These are phyloP conservation scores for Sarocladium brachiariae DNA, from an alignment of 2,329 filamentous ascomycete genomes.

Conservation along the genomic window DNA sequence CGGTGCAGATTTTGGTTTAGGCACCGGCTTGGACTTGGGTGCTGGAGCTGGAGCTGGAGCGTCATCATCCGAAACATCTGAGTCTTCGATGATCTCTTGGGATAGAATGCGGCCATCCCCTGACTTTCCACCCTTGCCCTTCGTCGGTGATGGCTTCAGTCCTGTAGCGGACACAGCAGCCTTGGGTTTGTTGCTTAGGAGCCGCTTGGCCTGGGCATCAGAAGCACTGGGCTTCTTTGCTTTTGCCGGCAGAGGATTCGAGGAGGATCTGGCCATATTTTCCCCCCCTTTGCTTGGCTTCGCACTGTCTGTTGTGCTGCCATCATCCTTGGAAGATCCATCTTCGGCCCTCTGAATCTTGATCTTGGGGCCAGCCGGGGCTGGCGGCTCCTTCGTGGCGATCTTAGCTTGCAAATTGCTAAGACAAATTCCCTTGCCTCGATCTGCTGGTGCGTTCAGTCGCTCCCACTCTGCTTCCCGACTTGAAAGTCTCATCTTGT, in stretches of 20 bases:
- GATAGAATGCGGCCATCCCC: conserved; percentile 43
- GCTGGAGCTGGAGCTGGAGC: conserved; percentile 28
- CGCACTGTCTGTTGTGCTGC: conserved; percentile 21
- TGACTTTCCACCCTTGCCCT: conserved; percentile 31
- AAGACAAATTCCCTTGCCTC: conserved; percentile 51
- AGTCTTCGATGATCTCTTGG: conserved; percentile 50
- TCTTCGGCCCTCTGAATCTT: conserved; percentile 46
- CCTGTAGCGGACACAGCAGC: conserved; percentile 17
- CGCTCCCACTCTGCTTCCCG: conserved; percentile 55
- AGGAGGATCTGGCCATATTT: conserved; percentile 41
- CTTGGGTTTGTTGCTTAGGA: conserved; percentile 34
- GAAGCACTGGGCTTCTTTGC: conserved; percentile 50
- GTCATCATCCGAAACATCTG: conserved; percentile 47
- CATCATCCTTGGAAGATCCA: conserved; percentile 32
- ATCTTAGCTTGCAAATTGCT: conserved; percentile 56
- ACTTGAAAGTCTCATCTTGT: conserved; percentile 49
- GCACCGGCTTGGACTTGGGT: too few species aligned
- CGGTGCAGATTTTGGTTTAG: conserved; percentile 22
- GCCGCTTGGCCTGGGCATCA: conserved; percentile 50
- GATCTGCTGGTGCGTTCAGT: conserved; percentile 49
- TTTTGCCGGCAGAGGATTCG: conserved; percentile 43
- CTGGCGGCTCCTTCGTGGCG: conserved; percentile 35
- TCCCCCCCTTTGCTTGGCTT: conserved; percentile 29
- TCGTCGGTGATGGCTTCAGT: conserved; percentile 35
- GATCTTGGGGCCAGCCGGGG: conserved; percentile 39